Evolutionary conservation across 768 basidiomycete species (phyloP).

Genomic region (Podaxis sp.): DNA sequence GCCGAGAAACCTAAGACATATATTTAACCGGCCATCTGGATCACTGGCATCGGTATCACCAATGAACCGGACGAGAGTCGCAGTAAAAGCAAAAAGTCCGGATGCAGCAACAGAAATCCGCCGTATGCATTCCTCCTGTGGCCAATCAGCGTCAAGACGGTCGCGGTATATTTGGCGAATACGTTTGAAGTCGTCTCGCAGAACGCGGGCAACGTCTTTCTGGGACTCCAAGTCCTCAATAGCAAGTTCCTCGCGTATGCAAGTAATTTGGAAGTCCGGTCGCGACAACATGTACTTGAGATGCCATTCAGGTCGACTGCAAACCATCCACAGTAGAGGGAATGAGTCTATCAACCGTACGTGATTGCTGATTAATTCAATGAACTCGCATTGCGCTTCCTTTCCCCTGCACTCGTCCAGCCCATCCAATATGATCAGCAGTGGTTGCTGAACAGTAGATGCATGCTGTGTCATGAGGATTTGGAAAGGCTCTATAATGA

Average conservation of each 20-base stretch:
- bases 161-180: not conserved
- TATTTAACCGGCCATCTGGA: slow-evolving; percentile 1
- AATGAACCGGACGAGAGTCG: not conserved
- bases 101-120: not conserved
- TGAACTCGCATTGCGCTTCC: slow-evolving; percentile 4
- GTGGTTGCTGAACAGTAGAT: not conserved
- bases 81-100: slow-evolving; percentile 3
- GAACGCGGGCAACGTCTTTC: not conserved
- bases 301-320: slow-evolving; percentile 6
- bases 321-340: not conserved
- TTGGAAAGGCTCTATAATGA: not conserved
- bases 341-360: not conserved
- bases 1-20: not conserved
- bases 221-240: slow-evolving; percentile 5
- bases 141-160: not conserved
- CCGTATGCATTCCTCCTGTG: not conserved
- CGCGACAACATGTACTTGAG: not conserved
- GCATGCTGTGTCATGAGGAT: not conserved
- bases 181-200: not conserved
- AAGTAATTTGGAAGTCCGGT: not conserved
- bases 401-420: not conserved
- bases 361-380: slow-evolving; percentile 6
- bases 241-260: not conserved
- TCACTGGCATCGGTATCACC: not conserved
- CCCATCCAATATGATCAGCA: not conserved